Percentiles rank a stretch among this genome's conserved stretches.
Evolutionary conservation across 176 grass and related monocot genomes (phyloP).

Genomic region (Typha latifolia): DNA sequence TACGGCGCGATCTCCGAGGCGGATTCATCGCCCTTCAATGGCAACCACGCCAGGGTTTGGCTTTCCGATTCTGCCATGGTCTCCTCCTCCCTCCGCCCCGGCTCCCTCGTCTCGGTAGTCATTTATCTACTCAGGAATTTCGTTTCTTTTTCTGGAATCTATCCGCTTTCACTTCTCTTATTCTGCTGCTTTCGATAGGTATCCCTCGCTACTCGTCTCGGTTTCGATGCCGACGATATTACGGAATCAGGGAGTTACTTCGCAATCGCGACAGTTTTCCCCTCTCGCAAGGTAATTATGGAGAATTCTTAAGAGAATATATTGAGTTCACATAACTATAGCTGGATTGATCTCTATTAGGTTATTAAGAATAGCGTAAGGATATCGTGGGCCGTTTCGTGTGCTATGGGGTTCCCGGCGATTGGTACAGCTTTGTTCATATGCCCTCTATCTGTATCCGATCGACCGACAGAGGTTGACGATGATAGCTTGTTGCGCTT

Average conservation of each 20-base stretch:
- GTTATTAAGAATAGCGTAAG: conserved; percentile 65
- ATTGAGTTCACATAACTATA: conserved; percentile 3
- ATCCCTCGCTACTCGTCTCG: conserved; percentile 42
- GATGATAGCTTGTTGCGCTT: conserved; percentile 22
- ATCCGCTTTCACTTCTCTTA: conserved; percentile 14
- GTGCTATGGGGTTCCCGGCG: conserved; percentile 48
- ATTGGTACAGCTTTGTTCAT: conserved; percentile 46
- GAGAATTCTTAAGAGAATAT: conserved; percentile 6
- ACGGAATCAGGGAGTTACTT: conserved; percentile 47
- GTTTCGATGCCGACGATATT: conserved; percentile 38
- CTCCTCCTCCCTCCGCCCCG: conserved; percentile 41
- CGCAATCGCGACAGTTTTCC: conserved; percentile 59
- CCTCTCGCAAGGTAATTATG: conserved; percentile 45
- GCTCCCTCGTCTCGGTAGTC: conserved; percentile 61
- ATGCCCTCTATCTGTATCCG: conserved; percentile 36
- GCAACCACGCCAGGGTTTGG: conserved; percentile 39
- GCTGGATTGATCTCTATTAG: conserved; percentile 27
- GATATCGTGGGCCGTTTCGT: conserved; percentile 84
- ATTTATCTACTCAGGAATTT: neutral
- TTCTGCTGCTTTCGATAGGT: conserved; percentile 28
- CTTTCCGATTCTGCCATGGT: conserved; percentile 55
- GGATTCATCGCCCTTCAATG: conserved; percentile 17
- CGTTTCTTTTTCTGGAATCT: conserved; percentile 11
- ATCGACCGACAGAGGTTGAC: conserved; percentile 10
- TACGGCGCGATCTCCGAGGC: conserved; percentile 27